Evolutionary conservation across 1,284 basidiomycete species (phyloP).

Genomic region (Heterobasidion parviporum): DNA sequence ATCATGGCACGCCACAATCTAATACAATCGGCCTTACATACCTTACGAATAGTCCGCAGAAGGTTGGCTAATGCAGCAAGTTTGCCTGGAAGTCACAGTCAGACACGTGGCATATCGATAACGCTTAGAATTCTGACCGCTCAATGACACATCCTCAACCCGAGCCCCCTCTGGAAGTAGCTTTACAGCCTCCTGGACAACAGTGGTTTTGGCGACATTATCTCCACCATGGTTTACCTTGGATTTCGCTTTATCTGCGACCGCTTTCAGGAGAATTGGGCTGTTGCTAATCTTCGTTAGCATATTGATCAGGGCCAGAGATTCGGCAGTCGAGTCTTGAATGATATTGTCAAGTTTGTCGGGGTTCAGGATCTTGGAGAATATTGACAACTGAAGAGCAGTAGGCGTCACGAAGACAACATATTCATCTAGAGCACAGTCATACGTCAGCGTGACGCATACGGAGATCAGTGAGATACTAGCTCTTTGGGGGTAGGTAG

Average conservation of each 20-base stretch:
- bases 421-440: constrained; percentile 68
- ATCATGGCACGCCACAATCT: neutral
- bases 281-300: constrained; percentile 92
- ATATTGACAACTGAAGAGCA: constrained; percentile 73
- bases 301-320: constrained; percentile 74
- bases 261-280: constrained; percentile 76
- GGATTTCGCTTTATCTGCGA: constrained; percentile 51
- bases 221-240: constrained; percentile 25
- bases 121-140: constrained; percentile 40
- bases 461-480: constrained; percentile 19
- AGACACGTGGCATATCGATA: neutral
- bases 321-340: constrained; percentile 66
- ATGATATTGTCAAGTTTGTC: constrained; percentile 59
- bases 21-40: constrained; percentile 16
- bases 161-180: constrained; percentile 59
- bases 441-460: neutral
- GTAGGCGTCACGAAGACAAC: constrained; percentile 88
- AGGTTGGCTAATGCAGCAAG: constrained; percentile 70
- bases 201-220: constrained; percentile 32
- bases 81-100: constrained; percentile 52
- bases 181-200: constrained; percentile 53
- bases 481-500: constrained; percentile 88
- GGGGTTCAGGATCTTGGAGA: constrained; percentile 66
- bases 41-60: constrained; percentile 57
- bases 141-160: constrained; percentile 66